Evolutionary conservation across 2,329 filamentous ascomycete species (phyloP).

Genomic region (Pseudogymnoascus sp.): DNA sequence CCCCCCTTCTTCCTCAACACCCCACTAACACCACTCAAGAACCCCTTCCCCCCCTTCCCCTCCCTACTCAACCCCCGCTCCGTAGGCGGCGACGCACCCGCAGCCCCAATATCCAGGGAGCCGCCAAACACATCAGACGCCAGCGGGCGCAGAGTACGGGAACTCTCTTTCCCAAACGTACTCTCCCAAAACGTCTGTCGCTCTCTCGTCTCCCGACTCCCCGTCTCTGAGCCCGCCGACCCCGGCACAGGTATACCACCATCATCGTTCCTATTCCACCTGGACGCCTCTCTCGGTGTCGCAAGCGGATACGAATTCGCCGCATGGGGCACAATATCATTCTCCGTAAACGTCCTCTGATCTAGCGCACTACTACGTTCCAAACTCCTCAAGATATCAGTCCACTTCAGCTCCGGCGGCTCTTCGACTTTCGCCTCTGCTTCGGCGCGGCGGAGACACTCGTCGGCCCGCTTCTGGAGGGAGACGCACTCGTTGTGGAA

Average conservation of each 20-base stretch:
- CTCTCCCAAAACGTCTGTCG: constrained; percentile 27
- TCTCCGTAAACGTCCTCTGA: constrained; percentile 1
- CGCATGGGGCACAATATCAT: neutral
- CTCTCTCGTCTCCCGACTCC: constrained; percentile 19
- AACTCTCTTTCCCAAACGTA: constrained; percentile 24
- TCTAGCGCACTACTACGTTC: constrained; percentile 12
- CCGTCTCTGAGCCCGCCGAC: constrained; percentile 20
- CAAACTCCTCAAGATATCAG: constrained; percentile 22
- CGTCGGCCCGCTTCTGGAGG: constrained; percentile 26
- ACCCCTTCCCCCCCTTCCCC: constrained; percentile 22
- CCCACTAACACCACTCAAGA: constrained; percentile 20
- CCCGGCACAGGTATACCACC: constrained; percentile 1
- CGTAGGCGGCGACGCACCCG: constrained; percentile 15
- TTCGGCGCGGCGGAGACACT: constrained; percentile 26
- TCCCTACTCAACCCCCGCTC: constrained; percentile 22
- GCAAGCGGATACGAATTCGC: neutral
- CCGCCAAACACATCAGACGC: constrained; percentile 7
- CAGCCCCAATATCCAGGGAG: constrained; percentile 4
- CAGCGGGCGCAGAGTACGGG: constrained; percentile 18
- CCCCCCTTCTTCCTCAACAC: neutral
- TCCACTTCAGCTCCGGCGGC: constrained; percentile 19
- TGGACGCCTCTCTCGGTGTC: neutral
- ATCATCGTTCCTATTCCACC: neutral
- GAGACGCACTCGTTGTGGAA: constrained; percentile 26
- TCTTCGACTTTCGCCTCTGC: constrained; percentile 16